Evolutionary conservation across 345 rosid species (phyloP).

Genomic region (Durio zibethinus): DNA sequence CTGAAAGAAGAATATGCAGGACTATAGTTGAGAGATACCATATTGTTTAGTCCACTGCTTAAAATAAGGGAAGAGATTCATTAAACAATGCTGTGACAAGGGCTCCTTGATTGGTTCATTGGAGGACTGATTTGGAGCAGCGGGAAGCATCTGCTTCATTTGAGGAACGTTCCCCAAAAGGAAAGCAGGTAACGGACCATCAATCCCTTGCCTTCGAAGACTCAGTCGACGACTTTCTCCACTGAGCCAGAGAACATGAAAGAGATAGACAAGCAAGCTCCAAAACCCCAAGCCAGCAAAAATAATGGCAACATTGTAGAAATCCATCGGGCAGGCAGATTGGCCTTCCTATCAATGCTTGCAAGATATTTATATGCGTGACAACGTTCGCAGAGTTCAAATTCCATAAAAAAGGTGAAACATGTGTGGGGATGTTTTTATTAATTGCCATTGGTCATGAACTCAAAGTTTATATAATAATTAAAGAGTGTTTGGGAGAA

Average conservation of each 20-base stretch:
- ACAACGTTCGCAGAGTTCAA: not conserved
- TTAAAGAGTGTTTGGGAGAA: too few species aligned
- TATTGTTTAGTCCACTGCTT: conserved; percentile 1
- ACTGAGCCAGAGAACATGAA: conserved; percentile 2
- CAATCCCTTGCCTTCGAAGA: conserved; percentile 11
- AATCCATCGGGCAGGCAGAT: not conserved
- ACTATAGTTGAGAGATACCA: not conserved
- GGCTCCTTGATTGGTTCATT: not conserved
- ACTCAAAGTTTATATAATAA: too few species aligned
- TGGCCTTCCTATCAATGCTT: not conserved
- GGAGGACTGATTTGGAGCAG: not conserved
- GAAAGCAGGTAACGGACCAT: conserved; percentile 7
- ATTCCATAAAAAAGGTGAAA: too few species aligned
- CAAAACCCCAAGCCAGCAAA: not conserved
- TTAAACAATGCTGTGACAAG: not conserved
- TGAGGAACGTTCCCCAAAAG: conserved; percentile 1
- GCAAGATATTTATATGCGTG: not conserved
- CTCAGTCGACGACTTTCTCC: conserved; percentile 1
- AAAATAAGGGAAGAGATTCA: not conserved
- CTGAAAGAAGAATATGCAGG: too few species aligned
- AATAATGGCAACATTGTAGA: not conserved
- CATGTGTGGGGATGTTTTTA: too few species aligned
- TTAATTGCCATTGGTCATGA: too few species aligned
- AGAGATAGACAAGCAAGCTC: not conserved
- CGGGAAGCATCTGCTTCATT: conserved; percentile 4